Evolutionary conservation across 2,329 filamentous ascomycete genomes (phyloP).

Genomic region (Xylariaceae sp.): DNA sequence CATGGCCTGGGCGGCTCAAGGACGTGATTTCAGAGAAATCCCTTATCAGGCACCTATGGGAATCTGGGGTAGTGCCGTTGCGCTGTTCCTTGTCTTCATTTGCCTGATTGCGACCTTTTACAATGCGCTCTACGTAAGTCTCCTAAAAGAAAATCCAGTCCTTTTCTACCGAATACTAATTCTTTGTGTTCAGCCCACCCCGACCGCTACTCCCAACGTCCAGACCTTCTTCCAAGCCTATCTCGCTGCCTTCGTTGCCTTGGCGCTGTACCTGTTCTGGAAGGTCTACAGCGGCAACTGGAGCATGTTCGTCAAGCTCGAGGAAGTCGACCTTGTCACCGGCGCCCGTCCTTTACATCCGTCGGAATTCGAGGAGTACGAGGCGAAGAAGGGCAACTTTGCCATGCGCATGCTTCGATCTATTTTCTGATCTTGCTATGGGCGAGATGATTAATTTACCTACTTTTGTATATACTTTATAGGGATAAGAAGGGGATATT

Average conservation of each 20-base stretch:
- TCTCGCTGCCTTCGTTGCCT: slow-evolving; percentile 52
- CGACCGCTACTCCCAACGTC: slow-evolving; percentile 34
- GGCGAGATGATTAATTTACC: no score
- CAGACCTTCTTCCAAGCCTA: slow-evolving; percentile 55
- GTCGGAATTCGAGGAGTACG: slow-evolving; percentile 36
- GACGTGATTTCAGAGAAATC: slow-evolving; percentile 45
- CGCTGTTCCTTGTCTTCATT: slow-evolving; percentile 59
- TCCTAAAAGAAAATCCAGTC: background rate
- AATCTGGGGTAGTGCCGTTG: slow-evolving; percentile 63
- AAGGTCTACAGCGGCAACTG: slow-evolving; percentile 53
- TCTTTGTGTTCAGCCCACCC: slow-evolving; percentile 29
- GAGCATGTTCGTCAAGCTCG: slow-evolving; percentile 51
- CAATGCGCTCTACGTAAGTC: slow-evolving; percentile 53
- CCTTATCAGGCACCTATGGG: slow-evolving; percentile 48
- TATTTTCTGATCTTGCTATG: slow-evolving; percentile 12
- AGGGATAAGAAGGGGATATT: background rate
- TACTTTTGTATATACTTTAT: no score
- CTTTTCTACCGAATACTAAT: slow-evolving; percentile 10
- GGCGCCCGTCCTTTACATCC: slow-evolving; percentile 52
- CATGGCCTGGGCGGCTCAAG: slow-evolving; percentile 54
- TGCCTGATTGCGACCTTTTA: slow-evolving; percentile 70
- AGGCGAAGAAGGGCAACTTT: slow-evolving; percentile 18
- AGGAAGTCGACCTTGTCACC: slow-evolving; percentile 57
- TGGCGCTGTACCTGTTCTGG: slow-evolving; percentile 58
- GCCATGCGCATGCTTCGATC: slow-evolving; percentile 14